phyloP scores from a whole-genome alignment of 163 green algal genomes.

The Coccomyxa subellipsoidea region DNA sequence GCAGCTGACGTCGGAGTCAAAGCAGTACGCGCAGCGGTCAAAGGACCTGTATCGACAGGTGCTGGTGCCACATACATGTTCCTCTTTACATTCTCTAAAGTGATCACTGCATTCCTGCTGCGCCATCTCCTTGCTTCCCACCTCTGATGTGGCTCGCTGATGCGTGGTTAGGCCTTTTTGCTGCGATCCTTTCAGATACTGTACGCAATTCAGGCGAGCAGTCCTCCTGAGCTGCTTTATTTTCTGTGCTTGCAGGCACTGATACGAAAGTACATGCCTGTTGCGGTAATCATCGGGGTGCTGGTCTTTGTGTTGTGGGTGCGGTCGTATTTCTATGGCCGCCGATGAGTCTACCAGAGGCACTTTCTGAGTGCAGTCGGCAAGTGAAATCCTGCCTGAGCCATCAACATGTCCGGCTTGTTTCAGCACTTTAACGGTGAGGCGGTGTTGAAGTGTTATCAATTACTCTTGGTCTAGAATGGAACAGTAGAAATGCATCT shows the following conservation, averaged over 20 bases:
- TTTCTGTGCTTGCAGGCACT: constrained; percentile 58
- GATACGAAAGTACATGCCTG: constrained; percentile 82
- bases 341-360: neutral
- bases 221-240: neutral
- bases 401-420: no score
- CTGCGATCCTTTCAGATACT: neutral
- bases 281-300: constrained; percentile 58
- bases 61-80: neutral
- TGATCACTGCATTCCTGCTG: neutral
- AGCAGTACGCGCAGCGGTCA: constrained; percentile 69
- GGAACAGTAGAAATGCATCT: no score
- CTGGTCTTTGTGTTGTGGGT: constrained; percentile 64
- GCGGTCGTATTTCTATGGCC: neutral
- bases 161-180: neutral
- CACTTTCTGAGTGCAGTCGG: no score
- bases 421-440: no score
- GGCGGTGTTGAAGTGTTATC: no score
- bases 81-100: neutral
- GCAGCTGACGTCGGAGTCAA: constrained; percentile 69
- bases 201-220: neutral
- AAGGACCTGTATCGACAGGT: constrained; percentile 81
- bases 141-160: neutral
- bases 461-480: no score
- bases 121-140: neutral
- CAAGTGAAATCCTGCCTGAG: no score